A percentile compares a stretch with the other conserved stretches of the same genome.
Evolutionary conservation across 1,284 basidiomycete species (phyloP).

Genomic region (Neotropicomus parvogracilis): DNA sequence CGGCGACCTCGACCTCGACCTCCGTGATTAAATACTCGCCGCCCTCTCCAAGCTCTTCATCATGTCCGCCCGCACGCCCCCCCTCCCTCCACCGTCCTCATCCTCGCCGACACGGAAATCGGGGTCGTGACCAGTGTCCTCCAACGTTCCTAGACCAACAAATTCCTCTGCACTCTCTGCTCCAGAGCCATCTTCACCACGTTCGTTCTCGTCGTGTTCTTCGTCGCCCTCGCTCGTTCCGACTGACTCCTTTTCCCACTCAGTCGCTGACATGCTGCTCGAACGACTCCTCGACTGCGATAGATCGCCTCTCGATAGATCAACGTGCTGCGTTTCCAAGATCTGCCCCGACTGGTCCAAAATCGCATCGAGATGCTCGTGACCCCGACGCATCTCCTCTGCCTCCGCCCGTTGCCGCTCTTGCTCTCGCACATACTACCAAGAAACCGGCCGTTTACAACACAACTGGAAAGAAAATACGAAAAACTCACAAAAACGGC

Average conservation of each 20-base stretch:
- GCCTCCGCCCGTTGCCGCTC: slow-evolving; percentile 34
- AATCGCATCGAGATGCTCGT: slow-evolving; percentile 87
- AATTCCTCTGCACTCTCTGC: slow-evolving; percentile 30
- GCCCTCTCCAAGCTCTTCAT: neutral
- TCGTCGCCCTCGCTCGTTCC: slow-evolving; percentile 37
- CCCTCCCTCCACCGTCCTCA: slow-evolving; percentile 2
- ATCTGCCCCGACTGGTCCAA: slow-evolving; percentile 87
- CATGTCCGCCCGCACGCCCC: neutral
- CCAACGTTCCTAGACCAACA: slow-evolving; percentile 15
- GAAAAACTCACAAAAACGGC: slow-evolving; percentile 72
- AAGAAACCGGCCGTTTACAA: slow-evolving; percentile 5
- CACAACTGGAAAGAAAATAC: neutral
- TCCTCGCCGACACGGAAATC: slow-evolving; percentile 8
- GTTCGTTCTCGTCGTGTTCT: slow-evolving; percentile 11
- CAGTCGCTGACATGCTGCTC: slow-evolving; percentile 44
- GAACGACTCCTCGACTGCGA: slow-evolving; percentile 50
- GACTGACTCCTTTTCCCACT: slow-evolving; percentile 44
- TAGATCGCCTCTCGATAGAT: slow-evolving; percentile 50
- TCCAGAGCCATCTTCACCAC: slow-evolving; percentile 21
- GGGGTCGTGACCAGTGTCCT: slow-evolving; percentile 10
- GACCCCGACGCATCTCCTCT: slow-evolving; percentile 67
- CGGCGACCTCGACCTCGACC: slow-evolving; percentile 5
- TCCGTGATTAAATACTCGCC: neutral
- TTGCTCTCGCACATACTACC: slow-evolving; percentile 32
- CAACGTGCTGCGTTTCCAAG: slow-evolving; percentile 78